phyloP scores from a whole-genome alignment of 306 rosid genomes.

The Prinsepia uniflora region DNA sequence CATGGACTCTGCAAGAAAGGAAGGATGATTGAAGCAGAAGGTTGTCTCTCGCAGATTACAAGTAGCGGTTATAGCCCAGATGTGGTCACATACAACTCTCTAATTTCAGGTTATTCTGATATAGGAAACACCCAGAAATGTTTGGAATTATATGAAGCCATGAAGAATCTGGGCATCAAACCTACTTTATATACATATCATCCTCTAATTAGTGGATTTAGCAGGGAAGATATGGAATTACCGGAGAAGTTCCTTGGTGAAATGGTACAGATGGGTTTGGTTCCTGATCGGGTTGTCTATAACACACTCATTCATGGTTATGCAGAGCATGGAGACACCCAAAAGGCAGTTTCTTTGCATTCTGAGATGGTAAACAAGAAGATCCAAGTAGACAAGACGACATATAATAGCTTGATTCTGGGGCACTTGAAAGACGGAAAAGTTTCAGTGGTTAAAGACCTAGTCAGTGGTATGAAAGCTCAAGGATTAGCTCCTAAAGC shows the following conservation, averaged over 20 bases:
- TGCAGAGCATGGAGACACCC: slow-evolving; percentile 52
- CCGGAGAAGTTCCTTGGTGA: slow-evolving; percentile 51
- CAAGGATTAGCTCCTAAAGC: slow-evolving; percentile 58
- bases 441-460: slow-evolving; percentile 44
- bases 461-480: slow-evolving; percentile 70
- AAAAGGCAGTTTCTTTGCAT: slow-evolving; percentile 50
- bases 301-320: slow-evolving; percentile 48
- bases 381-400: slow-evolving; percentile 55
- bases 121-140: slow-evolving; percentile 46
- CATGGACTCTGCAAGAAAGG: slow-evolving; percentile 68
- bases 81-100: slow-evolving; percentile 75
- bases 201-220: slow-evolving; percentile 54
- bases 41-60: slow-evolving; percentile 37
- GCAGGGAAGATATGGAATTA: slow-evolving; percentile 42
- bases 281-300: slow-evolving; percentile 59
- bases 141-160: slow-evolving; percentile 50
- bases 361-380: slow-evolving; percentile 56
- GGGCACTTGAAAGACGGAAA: slow-evolving; percentile 49
- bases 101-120: slow-evolving; percentile 66
- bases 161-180: slow-evolving; percentile 58
- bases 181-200: slow-evolving; percentile 66
- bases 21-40: slow-evolving; percentile 58
- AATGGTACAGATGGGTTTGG: slow-evolving; percentile 50
- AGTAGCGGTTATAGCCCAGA: slow-evolving; percentile 51
- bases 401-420: slow-evolving; percentile 76